These are phyloP conservation scores for Dillenia suffruticosa DNA, from an alignment of 164 flowering plant species.

Conservation along the genomic window DNA sequence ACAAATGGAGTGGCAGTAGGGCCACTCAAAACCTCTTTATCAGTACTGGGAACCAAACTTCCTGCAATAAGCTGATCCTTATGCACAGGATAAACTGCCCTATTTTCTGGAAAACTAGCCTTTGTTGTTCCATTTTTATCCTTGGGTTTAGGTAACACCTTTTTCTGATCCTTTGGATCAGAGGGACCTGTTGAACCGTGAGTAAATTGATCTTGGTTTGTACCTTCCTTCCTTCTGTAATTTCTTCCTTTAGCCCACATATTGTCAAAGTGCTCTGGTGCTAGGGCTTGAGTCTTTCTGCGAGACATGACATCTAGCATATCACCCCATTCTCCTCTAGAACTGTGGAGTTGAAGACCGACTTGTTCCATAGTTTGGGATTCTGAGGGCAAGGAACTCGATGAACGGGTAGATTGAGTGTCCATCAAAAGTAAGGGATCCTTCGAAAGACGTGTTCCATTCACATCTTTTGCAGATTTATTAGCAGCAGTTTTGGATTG, in stretches of 20 bases:
- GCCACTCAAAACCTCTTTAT: conserved; percentile 10
- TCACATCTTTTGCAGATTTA: conserved; percentile 18
- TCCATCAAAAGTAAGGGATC: conserved; percentile 78
- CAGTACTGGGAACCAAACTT: conserved; percentile 10
- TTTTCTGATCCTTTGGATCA: conserved; percentile 16
- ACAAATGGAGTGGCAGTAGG: conserved; percentile 18
- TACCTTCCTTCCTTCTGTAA: conserved; percentile 58
- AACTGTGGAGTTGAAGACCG: conserved; percentile 30
- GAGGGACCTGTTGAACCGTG: conserved; percentile 22
- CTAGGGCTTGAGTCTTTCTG: conserved; percentile 82
- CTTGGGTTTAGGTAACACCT: conserved; percentile 14
- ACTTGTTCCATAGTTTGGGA: conserved; percentile 25
- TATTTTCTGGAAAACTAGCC: conserved; percentile 13
- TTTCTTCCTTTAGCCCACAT: conserved; percentile 96
- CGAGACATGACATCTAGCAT: conserved; percentile 67
- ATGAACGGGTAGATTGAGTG: conserved; percentile 59
- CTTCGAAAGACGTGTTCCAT: conserved; percentile 38
- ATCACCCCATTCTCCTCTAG: conserved; percentile 94
- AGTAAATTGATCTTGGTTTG: conserved; percentile 32
- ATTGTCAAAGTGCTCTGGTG: conserved; percentile 94
- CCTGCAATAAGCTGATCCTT: conserved; percentile 9
- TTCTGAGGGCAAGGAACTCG: conserved; percentile 48
- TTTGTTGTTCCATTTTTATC: conserved; percentile 22
- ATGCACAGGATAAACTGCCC: conserved; percentile 11
- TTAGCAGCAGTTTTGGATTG: conserved; percentile 25